Conservation (phyloP, 1,284 basidiomycete species). For the Fomes fomentarius region DNA sequence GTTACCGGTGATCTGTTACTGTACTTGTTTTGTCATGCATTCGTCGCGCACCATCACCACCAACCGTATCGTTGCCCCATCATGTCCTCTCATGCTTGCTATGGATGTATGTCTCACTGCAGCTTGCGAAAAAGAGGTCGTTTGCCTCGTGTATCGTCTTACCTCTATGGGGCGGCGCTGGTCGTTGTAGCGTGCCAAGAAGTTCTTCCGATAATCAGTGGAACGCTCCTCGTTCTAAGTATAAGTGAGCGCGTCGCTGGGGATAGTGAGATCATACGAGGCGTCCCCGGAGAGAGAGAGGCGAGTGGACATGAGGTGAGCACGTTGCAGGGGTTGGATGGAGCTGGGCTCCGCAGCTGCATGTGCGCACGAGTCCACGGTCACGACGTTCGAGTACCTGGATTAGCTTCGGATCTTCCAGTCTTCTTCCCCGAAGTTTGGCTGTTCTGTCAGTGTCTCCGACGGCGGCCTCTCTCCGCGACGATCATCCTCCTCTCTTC, state of each 20-base stretch:
- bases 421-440: not conserved
- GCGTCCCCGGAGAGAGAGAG: not conserved
- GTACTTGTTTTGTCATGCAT: constrained; percentile 33
- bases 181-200: constrained; percentile 4
- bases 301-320: constrained; percentile 11
- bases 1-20: constrained; percentile 82
- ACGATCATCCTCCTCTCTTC: constrained; percentile 3
- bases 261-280: not conserved
- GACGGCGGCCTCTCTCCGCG: not conserved
- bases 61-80: constrained; percentile 27
- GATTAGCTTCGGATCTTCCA: not conserved
- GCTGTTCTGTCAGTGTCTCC: not conserved
- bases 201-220: no score
- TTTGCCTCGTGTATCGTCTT: constrained; percentile 8
- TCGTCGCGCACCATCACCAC: constrained; percentile 15
- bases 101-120: constrained; percentile 37
- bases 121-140: constrained; percentile 27
- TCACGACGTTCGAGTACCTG: constrained; percentile 5
- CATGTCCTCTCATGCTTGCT: constrained; percentile 35
- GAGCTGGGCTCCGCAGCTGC: constrained; percentile 9
- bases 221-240: constrained; percentile 7
- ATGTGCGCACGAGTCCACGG: constrained; percentile 5
- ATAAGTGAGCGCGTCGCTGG: constrained; percentile 4
- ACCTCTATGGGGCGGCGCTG: not conserved
- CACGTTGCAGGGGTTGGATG: constrained; percentile 14